Percentiles rank a stretch among this genome's conserved stretches.
Evolutionary conservation across 2,329 filamentous ascomycete genomes (phyloP).

Genomic region (Pseudogymnoascus sp.): DNA sequence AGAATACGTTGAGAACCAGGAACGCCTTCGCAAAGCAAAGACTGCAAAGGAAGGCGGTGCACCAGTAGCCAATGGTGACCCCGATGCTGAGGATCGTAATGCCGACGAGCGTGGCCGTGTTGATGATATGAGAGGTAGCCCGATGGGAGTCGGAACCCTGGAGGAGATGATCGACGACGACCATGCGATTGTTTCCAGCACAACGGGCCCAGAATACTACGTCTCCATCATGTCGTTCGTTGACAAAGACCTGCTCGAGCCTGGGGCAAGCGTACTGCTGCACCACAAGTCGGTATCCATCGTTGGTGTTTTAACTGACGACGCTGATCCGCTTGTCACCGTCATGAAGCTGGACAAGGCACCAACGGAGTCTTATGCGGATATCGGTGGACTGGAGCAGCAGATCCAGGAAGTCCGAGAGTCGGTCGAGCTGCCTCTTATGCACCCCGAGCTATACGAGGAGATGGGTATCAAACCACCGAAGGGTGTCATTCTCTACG

Average conservation of each 20-base stretch:
- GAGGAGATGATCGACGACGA: conserved; percentile 99
- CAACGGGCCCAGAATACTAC: conserved; percentile 96
- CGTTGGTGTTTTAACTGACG: conserved; percentile 92
- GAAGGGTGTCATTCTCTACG: conserved; percentile 98
- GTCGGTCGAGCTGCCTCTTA: conserved; percentile 86
- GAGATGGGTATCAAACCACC: conserved; percentile 99
- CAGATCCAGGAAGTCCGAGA: conserved; percentile 98
- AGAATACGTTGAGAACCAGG: conserved; percentile 98
- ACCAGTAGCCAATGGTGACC: conserved; percentile 51
- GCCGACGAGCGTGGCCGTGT: conserved; percentile 92
- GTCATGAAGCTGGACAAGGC: conserved; percentile 99
- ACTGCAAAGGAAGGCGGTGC: conserved; percentile 60
- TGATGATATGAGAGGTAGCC: conserved; percentile 96
- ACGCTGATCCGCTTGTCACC: conserved; percentile 87
- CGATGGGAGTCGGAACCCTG: conserved; percentile 95
- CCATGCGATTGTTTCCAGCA: conserved; percentile 95
- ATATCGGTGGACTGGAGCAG: conserved; percentile 89
- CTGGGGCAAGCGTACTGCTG: conserved; percentile 85
- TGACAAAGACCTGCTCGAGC: conserved; percentile 95
- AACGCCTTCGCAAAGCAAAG: conserved; percentile 88
- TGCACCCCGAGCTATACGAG: conserved; percentile 96
- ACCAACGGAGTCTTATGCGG: conserved; percentile 93
- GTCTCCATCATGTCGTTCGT: conserved; percentile 99
- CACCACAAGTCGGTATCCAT: conserved; percentile 98
- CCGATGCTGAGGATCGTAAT: conserved; percentile 72